Conservation (phyloP, 495 filamentous ascomycete species). For the Penicillium diatomitis region DNA sequence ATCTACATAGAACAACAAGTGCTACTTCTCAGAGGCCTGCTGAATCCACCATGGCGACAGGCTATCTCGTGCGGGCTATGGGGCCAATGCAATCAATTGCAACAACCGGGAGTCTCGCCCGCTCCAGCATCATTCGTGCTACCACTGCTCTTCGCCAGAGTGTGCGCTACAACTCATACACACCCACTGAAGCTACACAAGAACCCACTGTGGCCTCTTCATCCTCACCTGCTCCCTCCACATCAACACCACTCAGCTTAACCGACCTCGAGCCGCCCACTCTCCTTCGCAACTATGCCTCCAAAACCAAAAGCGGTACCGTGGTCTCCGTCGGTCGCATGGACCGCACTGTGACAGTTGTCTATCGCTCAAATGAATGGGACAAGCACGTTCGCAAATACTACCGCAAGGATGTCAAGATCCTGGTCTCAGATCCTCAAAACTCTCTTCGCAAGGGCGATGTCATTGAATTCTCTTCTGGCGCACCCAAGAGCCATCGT, state of each 20-base stretch:
- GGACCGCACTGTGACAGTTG: conserved; percentile 36
- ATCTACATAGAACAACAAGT: not conserved
- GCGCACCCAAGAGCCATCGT: conserved; percentile 50
- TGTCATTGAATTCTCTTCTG: conserved; percentile 66
- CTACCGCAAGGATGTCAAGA: conserved; percentile 30
- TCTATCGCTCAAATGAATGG: conserved; percentile 27
- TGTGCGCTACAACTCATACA: conserved; percentile 11
- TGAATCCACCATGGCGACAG: conserved; percentile 23
- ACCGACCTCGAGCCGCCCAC: conserved; percentile 16
- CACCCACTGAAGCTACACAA: conserved; percentile 13
- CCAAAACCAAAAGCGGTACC: conserved; percentile 31
- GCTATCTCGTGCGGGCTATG: conserved; percentile 27
- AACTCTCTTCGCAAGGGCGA: conserved; percentile 68
- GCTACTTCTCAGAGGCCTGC: not conserved
- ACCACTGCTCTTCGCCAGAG: conserved; percentile 10
- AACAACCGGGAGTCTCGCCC: conserved; percentile 18
- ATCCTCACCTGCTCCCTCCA: conserved; percentile 1
- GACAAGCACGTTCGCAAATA: conserved; percentile 33
- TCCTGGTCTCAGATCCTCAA: conserved; percentile 66
- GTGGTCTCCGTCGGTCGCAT: conserved; percentile 38
- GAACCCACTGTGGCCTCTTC: not conserved
- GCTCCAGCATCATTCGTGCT: conserved; percentile 16
- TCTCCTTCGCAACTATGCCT: conserved; percentile 31
- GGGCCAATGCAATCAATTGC: conserved; percentile 28
- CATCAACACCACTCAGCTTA: not conserved